Conservation (phyloP, 306 rosid genomes). For the Glycine latifolia region DNA sequence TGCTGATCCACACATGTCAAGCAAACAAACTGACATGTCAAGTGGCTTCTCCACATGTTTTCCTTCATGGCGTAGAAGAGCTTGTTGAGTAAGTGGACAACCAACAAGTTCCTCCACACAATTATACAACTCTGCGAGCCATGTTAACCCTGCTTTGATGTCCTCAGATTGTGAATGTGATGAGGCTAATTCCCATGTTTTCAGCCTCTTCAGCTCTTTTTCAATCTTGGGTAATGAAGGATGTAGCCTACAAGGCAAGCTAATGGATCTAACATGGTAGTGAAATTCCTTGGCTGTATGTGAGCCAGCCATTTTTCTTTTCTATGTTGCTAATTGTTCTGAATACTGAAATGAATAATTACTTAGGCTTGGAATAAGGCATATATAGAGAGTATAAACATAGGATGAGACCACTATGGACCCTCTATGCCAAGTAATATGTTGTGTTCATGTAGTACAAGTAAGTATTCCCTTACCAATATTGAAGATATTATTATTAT, state of each 20-base stretch:
- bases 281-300: slow-evolving; percentile 31
- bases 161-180: neutral
- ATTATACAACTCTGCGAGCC: slow-evolving; percentile 61
- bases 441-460: slow-evolving; percentile 4
- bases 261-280: slow-evolving; percentile 69
- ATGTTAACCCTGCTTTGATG: slow-evolving; percentile 53
- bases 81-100: slow-evolving; percentile 51
- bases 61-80: slow-evolving; percentile 45
- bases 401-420: too few relatives aligned
- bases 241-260: slow-evolving; percentile 67
- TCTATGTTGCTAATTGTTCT: slow-evolving; percentile 13
- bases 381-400: neutral
- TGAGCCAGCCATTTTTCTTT: slow-evolving; percentile 30
- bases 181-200: slow-evolving; percentile 41
- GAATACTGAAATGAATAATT: neutral
- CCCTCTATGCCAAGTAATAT: slow-evolving; percentile 31
- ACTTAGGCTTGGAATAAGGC: slow-evolving; percentile 26
- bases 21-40: slow-evolving; percentile 58
- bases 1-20: slow-evolving; percentile 65
- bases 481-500: slow-evolving; percentile 21
- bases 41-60: slow-evolving; percentile 58
- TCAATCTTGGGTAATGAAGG: slow-evolving; percentile 55
- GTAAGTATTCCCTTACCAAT: neutral
- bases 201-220: slow-evolving; percentile 50
- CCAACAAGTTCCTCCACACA: slow-evolving; percentile 54